Percentiles rank a stretch among this genome's conserved stretches.
Conservation (phyloP, 1,284 basidiomycete species). For the Ceratobasidium sp. region DNA sequence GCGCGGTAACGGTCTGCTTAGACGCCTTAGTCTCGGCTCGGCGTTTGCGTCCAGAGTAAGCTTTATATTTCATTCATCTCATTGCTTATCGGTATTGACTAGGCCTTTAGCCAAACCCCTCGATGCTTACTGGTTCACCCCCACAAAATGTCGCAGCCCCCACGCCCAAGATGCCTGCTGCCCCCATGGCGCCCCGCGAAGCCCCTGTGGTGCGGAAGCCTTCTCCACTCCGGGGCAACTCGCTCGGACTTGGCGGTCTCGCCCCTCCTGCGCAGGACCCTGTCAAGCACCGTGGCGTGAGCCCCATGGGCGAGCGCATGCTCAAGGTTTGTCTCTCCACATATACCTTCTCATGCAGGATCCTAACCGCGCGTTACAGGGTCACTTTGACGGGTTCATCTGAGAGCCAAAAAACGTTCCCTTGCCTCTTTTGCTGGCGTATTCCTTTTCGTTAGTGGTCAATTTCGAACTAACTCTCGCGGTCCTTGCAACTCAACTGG, state of each 20-base stretch:
- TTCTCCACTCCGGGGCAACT: slow-evolving; percentile 24
- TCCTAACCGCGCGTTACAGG: slow-evolving; percentile 6
- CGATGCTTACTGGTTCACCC: neutral
- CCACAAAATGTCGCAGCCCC: slow-evolving; percentile 6
- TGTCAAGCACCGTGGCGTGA: slow-evolving; percentile 41
- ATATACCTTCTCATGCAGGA: neutral
- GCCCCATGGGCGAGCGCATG: slow-evolving; percentile 43
- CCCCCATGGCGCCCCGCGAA: slow-evolving; percentile 25
- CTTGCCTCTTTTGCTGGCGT: neutral
- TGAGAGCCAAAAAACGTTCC: neutral
- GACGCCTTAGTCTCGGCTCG: slow-evolving; percentile 20
- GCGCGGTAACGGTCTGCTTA: slow-evolving; percentile 29
- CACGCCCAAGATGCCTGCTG: neutral
- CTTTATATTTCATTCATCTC: neutral
- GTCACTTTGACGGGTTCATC: slow-evolving; percentile 44
- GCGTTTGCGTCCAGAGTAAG: slow-evolving; percentile 28
- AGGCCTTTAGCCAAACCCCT: neutral
- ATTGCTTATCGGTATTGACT: slow-evolving; percentile 5
- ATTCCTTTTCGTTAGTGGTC: neutral
- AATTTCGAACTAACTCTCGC: slow-evolving; percentile 21
- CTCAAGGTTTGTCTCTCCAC: slow-evolving; percentile 39
- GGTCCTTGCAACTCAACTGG: slow-evolving; percentile 18
- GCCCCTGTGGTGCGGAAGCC: slow-evolving; percentile 22
- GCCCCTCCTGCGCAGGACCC: slow-evolving; percentile 20
- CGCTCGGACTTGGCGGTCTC: slow-evolving; percentile 2